These are phyloP conservation scores for Stagonosporopsis tanaceti DNA, from an alignment of 2,329 filamentous ascomycete species.

Conservation along the genomic window DNA sequence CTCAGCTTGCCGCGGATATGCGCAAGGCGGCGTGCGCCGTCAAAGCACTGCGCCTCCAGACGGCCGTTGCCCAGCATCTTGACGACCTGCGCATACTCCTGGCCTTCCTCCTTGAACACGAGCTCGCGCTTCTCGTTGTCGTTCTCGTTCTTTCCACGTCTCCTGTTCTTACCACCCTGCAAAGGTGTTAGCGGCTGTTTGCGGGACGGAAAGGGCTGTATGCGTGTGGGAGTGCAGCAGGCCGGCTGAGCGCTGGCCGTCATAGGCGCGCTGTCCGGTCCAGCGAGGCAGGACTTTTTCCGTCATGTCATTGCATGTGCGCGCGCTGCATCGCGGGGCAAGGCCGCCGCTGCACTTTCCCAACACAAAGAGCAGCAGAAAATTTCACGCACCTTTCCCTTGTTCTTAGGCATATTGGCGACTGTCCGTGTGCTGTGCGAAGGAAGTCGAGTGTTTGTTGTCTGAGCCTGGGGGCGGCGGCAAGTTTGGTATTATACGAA, in stretches of 20 bases:
- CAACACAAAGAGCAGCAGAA: background rate
- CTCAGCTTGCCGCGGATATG: constrained; percentile 95
- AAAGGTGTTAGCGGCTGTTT: constrained; percentile 22
- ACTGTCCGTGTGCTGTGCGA: constrained; percentile 17
- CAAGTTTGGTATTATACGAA: constrained; percentile 14
- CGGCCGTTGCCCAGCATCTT: constrained; percentile 98
- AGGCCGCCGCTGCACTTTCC: constrained; percentile 17
- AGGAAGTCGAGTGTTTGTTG: constrained; percentile 18
- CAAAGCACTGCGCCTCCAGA: constrained; percentile 93
- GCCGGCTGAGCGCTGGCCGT: background rate
- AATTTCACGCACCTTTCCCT: constrained; percentile 85
- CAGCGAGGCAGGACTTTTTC: constrained; percentile 17
- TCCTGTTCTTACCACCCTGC: constrained; percentile 96
- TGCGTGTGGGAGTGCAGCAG: no score
- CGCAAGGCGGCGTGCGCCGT: constrained; percentile 84
- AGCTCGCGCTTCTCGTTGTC: constrained; percentile 99
- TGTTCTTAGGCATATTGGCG: constrained; percentile 93
- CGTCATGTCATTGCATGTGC: constrained; percentile 23
- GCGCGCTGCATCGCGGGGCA: constrained; percentile 29
- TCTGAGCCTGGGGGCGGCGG: constrained; percentile 14
- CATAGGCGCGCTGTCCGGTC: constrained; percentile 22
- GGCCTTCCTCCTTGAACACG: constrained; percentile 98
- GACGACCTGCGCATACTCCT: constrained; percentile 87
- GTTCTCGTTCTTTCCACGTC: constrained; percentile 94
- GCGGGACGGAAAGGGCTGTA: background rate